Base-by-base conservation (phyloP, 768 basidiomycete species). In the Mycena latifolia region DNA sequence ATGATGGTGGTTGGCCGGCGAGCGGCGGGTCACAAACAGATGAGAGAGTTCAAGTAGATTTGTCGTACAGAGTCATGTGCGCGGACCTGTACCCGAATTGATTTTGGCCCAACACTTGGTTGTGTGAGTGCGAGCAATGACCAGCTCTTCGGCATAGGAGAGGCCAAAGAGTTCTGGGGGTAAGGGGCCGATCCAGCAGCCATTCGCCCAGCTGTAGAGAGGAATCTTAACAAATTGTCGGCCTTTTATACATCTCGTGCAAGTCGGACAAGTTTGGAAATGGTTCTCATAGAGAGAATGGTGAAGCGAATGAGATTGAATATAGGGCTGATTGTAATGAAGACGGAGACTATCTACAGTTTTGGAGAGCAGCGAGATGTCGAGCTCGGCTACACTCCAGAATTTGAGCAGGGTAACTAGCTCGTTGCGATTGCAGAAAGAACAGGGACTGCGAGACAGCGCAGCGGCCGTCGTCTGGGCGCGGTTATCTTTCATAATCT, bases 351-450 rank as follows among this genome's bases (percentile, higher is more conserved):
- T 35, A 39, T 29, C 1, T 14, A 54, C 48, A 22, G 65, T 20
- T 10, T 7, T 12, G 10, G 48, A 24, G 18, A 66, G 59, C 2
- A 66, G 53, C 2, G 53, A 3, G 24, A 61, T 61, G n/a, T 61
- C 65, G 24, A 67, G 60, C 35, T 52, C 47, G 17, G 22, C 0
- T 24, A 28, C 11, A 17, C 10, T 18, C 53, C 37, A 65, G 15
- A 17, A 9, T 28, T 48, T 65, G 14, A 51, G 53, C 5, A 56
- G 25, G 5, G 11, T 37, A 5, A 24, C 25, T 0, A 46, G 29
- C 33, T 69, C 67, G 35, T 69, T 69, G 2, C 47, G 46, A 25
- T 57, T 41, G 53, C 67, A 69, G 24, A 69, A 69, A 1, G 67
- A 65, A 28, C 67, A 69, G 4, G 67, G 46, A 0, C 28, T 6